phyloP scores from a whole-genome alignment of 345 rosid genomes.

The Corchorus olitorius region DNA sequence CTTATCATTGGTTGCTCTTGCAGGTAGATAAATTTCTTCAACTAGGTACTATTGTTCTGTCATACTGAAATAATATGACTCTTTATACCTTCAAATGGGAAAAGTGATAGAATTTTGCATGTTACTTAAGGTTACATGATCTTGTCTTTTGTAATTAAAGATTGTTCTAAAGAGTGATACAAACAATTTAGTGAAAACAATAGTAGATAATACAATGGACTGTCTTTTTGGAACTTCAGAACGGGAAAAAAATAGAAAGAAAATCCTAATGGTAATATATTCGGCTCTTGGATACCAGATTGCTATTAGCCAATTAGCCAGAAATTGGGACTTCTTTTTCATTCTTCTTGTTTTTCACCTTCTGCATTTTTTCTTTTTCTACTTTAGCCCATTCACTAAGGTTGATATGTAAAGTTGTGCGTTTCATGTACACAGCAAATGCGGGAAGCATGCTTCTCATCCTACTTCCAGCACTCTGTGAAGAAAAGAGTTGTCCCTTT shows the following conservation, averaged over 20 bases:
- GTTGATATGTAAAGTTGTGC: background rate
- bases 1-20: slow-evolving; percentile 47
- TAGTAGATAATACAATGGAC: background rate
- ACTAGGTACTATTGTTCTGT: background rate
- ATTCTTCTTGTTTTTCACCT: background rate
- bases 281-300: background rate
- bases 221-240: background rate
- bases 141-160: no score
- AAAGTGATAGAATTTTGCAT: no score
- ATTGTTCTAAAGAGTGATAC: background rate
- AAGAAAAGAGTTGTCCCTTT: slow-evolving; percentile 64
- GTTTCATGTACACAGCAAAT: slow-evolving; percentile 41
- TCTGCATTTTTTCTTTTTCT: background rate
- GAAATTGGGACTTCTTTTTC: background rate
- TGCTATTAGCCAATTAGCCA: background rate
- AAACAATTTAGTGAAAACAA: background rate
- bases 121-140: background rate
- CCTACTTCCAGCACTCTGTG: slow-evolving; percentile 66
- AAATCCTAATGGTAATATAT: background rate
- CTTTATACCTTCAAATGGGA: background rate
- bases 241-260: background rate
- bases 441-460: slow-evolving; percentile 69
- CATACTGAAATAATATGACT: background rate
- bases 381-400: background rate
- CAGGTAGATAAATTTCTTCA: slow-evolving; percentile 30